Base-by-base conservation (phyloP, 495 filamentous ascomycete species). In the Geopyxis carbonaria region DNA sequence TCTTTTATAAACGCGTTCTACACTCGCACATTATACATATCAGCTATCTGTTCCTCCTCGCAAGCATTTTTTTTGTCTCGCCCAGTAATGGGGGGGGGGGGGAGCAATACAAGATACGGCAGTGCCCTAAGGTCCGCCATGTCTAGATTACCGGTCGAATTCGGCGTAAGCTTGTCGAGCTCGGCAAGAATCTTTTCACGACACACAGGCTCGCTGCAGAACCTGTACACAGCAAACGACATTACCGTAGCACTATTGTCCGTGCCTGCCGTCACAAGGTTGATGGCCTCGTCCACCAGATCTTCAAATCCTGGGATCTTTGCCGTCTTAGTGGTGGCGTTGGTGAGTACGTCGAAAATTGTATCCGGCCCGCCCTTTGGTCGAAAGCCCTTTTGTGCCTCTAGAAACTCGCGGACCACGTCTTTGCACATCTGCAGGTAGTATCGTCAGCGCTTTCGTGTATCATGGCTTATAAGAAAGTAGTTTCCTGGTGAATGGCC, bases 251-350 rank as follows among this genome's bases (percentile, higher is more conserved):
- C 22, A 13, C 18, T 21, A 10, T 39, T 46, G n/a, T 46, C 44
- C 2, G 44, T 31, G 14, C 44, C 44, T 5, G 44, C 40, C n/a
- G 31, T 42, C 24, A 42, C n/a, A 18, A 42, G 23, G 16, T 23
- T 22, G 16, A 42, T 42, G 6, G 44, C 27, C 43, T 46, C 44
- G 15, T 42, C 40, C 9, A 46, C 22, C 3, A 46, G 23, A 7
- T 46, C 44, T 13, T 29, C 31, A 16, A 6, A 5, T 5, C n/a
- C 13, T 6, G 31, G 31, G 6, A 11, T 11, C 31, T 33, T 11
- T 5, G 31, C 31, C 13, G 13, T 33, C 6, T 5, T 5, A 7
- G 31, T 14, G 5, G 13, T 5, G 6, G 31, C n/a, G 31, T 33
- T 6, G n/a, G 19, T 11, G 6, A 33, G 31, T 18, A 16, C 31